Evolutionary conservation across 345 rosid species (phyloP).

Genomic region (Eucalyptus regnans): DNA sequence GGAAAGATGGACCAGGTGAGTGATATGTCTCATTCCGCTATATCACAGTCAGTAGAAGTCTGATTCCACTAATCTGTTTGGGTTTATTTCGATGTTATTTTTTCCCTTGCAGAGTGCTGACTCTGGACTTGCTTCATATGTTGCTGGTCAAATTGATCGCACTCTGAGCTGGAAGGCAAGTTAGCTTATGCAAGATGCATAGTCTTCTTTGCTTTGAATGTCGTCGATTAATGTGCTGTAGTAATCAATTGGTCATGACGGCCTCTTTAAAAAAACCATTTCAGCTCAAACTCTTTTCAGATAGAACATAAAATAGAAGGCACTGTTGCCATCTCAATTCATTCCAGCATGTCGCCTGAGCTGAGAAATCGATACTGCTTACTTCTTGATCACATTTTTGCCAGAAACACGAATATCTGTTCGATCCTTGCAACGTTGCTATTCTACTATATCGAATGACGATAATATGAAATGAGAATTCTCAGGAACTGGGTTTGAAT

Average conservation of each 20-base stretch:
- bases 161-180: conserved; percentile 89
- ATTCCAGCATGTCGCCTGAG: not conserved
- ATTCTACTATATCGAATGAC: not conserved
- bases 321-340: not conserved
- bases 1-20: conserved; percentile 60
- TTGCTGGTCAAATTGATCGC: conserved; percentile 69
- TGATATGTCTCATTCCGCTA: not conserved
- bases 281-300: not conserved
- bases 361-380: not conserved
- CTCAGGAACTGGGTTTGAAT: not conserved
- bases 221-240: not conserved
- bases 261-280: not conserved
- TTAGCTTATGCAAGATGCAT: not conserved
- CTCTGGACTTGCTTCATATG: conserved; percentile 92
- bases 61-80: not conserved
- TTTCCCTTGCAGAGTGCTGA: conserved; percentile 42
- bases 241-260: not conserved
- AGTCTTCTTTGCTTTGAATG: not conserved
- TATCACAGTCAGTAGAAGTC: not conserved
- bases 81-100: not conserved
- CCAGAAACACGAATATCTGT: not conserved
- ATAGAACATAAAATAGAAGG: not conserved
- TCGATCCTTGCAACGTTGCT: not conserved
- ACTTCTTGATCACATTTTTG: not conserved
- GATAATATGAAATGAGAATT: not conserved